These are phyloP conservation scores for Somion occarium DNA, from an alignment of 1,284 basidiomycete genomes.

Conservation along the genomic window DNA sequence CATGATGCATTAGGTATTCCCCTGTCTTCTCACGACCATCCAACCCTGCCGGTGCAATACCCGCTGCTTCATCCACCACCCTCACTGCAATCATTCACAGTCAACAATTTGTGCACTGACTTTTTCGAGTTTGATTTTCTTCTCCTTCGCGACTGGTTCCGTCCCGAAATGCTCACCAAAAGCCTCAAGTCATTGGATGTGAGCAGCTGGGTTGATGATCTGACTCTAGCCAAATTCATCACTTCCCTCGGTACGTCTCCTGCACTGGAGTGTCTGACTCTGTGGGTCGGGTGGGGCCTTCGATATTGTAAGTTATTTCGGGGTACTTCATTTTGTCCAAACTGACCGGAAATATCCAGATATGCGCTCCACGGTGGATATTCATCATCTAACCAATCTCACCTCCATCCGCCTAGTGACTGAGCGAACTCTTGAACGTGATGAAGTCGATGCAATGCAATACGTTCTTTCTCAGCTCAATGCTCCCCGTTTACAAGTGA, in stretches of 20 bases:
- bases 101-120: background rate
- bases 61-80: background rate
- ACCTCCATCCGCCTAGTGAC: background rate
- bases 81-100: background rate
- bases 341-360: background rate
- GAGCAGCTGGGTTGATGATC: background rate
- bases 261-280: background rate
- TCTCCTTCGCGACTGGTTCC: background rate
- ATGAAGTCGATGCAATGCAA: too few relatives aligned
- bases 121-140: background rate
- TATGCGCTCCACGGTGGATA: background rate
- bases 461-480: too few relatives aligned
- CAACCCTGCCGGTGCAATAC: background rate
- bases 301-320: background rate
- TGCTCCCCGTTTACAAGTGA: too few relatives aligned
- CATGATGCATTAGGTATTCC: too few relatives aligned
- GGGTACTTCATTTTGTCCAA: background rate
- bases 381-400: background rate
- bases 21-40: too few relatives aligned
- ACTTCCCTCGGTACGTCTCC: background rate
- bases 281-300: background rate
- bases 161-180: background rate
- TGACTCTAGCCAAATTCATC: background rate
- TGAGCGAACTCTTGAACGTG: too few relatives aligned
- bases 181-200: background rate